Base-by-base conservation (phyloP, 306 rosid genomes). In the Sindora glabra region DNA sequence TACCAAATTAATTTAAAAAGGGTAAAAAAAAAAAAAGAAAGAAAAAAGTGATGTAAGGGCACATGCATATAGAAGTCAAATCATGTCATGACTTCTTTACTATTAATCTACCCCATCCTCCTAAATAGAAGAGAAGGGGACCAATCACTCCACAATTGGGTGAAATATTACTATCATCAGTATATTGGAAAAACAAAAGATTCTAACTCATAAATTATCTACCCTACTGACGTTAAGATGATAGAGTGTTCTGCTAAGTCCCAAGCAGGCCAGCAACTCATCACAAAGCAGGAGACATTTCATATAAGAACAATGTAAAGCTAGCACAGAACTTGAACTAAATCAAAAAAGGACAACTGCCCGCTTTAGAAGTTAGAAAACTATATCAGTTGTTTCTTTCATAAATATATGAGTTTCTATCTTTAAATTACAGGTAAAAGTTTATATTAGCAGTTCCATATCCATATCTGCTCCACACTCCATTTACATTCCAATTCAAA, bases 321-420 rank as follows among this genome's bases (percentile, higher is more conserved):
- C 42, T 23, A 65, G 21, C 16, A 55, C 21, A 34, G 55, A 59
- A 55, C 49, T 54, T 14, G 39, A 49, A 7, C 26, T 42, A 65
- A 22, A 40, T 30, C 11, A 24, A 33, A 29, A 58, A 12, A 10
- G 40, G 44, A 4, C 14, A 15, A 26, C 0, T 38, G 18, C 41
- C 30, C 54, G 48, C 22, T 51, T 73, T 27, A n/a, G n/a, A n/a
- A n/a, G n/a, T n/a, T 23, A 52, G 38, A 44, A 21, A 38, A 66
- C 10, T 33, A 10, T 16, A 44, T 30, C 57, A 29, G 36, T 48
- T 47, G 6, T 64, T 29, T 44, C 19, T 15, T 41, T 56, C 12
- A 12, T 24, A 61, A 27, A 14, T n/a, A 19, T 62, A 71, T 65
- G 62, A 7, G 59, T 29, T 29, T 10, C 52, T 7, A 57, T 3